Conservation (phyloP, 23 red algal genomes). For the Gracilaria domingensis region DNA sequence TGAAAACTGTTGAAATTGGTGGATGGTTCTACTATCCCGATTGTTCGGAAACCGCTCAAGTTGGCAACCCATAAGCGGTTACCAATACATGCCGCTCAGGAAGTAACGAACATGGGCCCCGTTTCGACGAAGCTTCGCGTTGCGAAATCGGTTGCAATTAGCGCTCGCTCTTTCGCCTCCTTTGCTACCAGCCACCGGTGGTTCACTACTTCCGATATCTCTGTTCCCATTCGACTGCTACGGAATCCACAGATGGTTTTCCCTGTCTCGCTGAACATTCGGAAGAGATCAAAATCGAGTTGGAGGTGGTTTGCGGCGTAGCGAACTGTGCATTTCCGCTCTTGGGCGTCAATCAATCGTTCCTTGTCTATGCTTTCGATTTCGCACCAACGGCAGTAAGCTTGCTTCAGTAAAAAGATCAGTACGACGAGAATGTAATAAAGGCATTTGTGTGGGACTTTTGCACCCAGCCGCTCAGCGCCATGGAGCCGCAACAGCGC, state of each 20-base stretch:
- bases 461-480: slow-evolving; percentile 8
- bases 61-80: neutral
- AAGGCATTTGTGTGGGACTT: slow-evolving; percentile 84
- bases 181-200: too few relatives aligned
- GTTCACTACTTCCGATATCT: too few relatives aligned
- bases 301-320: slow-evolving; percentile 85
- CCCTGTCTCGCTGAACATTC: slow-evolving; percentile 35
- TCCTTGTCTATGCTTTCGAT: slow-evolving; percentile 84
- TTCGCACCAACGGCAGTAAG: slow-evolving; percentile 76
- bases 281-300: slow-evolving; percentile 2
- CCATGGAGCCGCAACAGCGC: slow-evolving; percentile 2
- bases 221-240: neutral
- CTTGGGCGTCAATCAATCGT: slow-evolving; percentile 53
- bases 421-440: slow-evolving; percentile 66
- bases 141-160: neutral
- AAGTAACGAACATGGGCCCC: neutral
- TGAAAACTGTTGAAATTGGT: neutral
- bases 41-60: slow-evolving; percentile 10
- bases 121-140: neutral
- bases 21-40: neutral
- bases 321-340: slow-evolving; percentile 84
- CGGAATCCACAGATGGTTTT: slow-evolving; percentile 64
- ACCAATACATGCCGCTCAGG: neutral
- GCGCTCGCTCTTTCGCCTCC: neutral
- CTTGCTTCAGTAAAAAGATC: slow-evolving; percentile 33